Percentiles rank a stretch among this genome's conserved stretches.
These are phyloP conservation scores for Plantago elongata DNA, from an alignment of 257 asterid genomes.

Conservation along the genomic window DNA sequence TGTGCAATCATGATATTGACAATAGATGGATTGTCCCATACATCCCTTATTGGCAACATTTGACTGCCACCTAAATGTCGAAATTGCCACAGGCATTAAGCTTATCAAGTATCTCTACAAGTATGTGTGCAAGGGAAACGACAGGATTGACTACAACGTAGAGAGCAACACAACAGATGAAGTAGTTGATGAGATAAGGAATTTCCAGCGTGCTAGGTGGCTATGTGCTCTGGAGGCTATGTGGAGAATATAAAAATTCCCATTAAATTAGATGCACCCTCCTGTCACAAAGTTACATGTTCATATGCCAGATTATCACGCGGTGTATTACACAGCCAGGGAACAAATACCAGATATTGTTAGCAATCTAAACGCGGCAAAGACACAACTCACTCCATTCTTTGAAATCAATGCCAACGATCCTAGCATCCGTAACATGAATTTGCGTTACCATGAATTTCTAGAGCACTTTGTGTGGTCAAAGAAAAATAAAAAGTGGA, in stretches of 20 bases:
- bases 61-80: slow-evolving; percentile 6
- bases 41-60: not conserved
- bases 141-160: not conserved
- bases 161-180: not conserved
- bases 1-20: not conserved
- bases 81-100: not conserved
- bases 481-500: too few species aligned
- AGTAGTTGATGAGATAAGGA: not conserved
- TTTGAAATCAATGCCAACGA: too few species aligned
- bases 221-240: not conserved
- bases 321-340: too few species aligned
- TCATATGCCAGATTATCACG: too few species aligned
- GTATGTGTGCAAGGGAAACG: slow-evolving; percentile 14
- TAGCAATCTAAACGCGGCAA: too few species aligned
- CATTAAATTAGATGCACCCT: too few species aligned
- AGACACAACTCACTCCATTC: too few species aligned
- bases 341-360: too few species aligned
- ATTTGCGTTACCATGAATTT: too few species aligned
- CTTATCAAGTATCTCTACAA: slow-evolving; percentile 10
- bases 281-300: too few species aligned
- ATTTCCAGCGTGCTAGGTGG: not conserved
- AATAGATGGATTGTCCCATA: slow-evolving; percentile 15
- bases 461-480: too few species aligned
- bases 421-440: too few species aligned
- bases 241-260: not conserved